A percentile compares a stretch with the other conserved stretches of the same genome.
phyloP scores from a whole-genome alignment of 306 rosid species.

The Rosa multiflora region DNA sequence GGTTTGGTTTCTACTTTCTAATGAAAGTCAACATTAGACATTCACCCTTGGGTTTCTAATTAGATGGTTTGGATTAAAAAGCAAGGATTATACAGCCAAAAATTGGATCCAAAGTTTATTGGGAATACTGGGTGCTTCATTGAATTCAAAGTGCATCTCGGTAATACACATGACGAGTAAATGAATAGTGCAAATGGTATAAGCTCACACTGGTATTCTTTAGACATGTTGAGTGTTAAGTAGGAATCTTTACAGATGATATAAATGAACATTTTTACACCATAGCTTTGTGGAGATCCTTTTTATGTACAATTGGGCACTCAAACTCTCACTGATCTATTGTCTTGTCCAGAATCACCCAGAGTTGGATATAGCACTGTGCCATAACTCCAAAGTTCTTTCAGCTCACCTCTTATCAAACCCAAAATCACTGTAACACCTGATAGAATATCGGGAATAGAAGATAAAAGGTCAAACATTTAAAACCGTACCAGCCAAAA shows the following conservation, averaged over 20 bases:
- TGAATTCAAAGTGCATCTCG: neutral
- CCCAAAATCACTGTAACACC: conserved; percentile 62
- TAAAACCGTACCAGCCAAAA: neutral
- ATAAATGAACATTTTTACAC: conserved; percentile 15
- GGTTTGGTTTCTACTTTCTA: too few relatives aligned
- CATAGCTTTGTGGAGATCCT: neutral
- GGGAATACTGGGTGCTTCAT: neutral
- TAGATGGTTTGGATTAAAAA: too few relatives aligned
- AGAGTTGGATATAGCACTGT: conserved; percentile 26
- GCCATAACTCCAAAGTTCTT: conserved; percentile 61
- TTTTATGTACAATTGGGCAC: conserved; percentile 7
- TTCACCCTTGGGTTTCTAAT: too few relatives aligned
- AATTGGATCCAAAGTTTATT: neutral
- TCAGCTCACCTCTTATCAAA: conserved; percentile 63
- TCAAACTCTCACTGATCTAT: conserved; percentile 11
- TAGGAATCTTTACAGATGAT: neutral
- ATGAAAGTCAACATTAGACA: too few relatives aligned
- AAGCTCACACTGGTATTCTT: neutral
- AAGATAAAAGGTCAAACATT: conserved; percentile 8
- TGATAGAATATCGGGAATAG: conserved; percentile 30
- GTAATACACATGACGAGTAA: neutral
- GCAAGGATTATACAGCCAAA: too few relatives aligned
- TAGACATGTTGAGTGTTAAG: neutral
- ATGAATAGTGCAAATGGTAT: conserved; percentile 2
- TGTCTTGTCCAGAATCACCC: conserved; percentile 20